phyloP scores from a whole-genome alignment of 2,329 filamentous ascomycete genomes.

The Diplocarpon rosae region DNA sequence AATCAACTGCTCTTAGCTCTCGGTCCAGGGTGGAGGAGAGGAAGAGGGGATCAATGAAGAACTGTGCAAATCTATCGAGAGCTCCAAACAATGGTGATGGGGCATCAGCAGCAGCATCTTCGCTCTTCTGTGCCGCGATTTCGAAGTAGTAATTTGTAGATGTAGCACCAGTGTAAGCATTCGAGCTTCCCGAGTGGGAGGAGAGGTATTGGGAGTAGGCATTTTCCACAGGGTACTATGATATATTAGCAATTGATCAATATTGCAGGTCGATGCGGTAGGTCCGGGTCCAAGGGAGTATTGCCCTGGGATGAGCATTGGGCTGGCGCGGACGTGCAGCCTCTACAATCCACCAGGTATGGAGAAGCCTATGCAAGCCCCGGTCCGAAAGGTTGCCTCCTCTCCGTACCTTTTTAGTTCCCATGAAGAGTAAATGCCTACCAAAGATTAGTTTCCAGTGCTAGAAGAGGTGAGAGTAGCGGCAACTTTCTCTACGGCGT shows the following conservation, averaged over 20 bases:
- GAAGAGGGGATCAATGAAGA: conserved; percentile 63
- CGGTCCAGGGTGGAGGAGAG: conserved; percentile 59
- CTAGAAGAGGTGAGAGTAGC: background rate
- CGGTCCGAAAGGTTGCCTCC: background rate
- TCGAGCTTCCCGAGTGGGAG: conserved; percentile 80
- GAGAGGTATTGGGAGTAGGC: conserved; percentile 91
- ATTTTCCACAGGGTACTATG: conserved; percentile 80
- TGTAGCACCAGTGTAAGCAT: conserved; percentile 86
- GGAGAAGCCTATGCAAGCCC: background rate
- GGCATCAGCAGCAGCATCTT: conserved; percentile 46
- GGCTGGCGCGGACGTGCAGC: too few relatives aligned
- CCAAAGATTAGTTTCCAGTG: conserved; percentile 31
- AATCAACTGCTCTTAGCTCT: conserved; percentile 62
- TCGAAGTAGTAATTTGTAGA: conserved; percentile 99
- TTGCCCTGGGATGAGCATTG: background rate
- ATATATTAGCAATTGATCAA: conserved; percentile 10
- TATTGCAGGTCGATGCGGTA: conserved; percentile 1
- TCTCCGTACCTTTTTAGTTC: conserved; percentile 68
- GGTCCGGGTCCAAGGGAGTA: background rate
- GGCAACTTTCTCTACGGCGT: conserved; percentile 50
- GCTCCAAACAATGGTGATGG: conserved; percentile 60
- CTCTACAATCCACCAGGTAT: too few relatives aligned
- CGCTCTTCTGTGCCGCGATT: conserved; percentile 71
- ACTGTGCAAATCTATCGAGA: conserved; percentile 64
- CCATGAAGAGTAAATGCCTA: conserved; percentile 78